phyloP scores from a whole-genome alignment of 176 grass and related monocot genomes.

The Neostapfia colusana region DNA sequence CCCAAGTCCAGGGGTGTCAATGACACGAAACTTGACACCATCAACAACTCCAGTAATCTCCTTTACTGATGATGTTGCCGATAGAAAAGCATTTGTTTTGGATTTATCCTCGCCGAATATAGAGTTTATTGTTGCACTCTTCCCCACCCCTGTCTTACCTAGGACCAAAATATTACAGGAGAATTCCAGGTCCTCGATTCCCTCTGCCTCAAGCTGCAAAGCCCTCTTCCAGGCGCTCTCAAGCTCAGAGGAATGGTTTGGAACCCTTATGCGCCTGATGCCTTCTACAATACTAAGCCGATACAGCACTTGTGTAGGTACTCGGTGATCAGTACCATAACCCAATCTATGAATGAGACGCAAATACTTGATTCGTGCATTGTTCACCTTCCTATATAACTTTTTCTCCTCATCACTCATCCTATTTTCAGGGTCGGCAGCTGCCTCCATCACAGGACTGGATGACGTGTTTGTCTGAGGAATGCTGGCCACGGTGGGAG shows the following conservation, averaged over 20 bases:
- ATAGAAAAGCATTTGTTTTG: conserved; percentile 65
- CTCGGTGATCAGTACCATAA: conserved; percentile 58
- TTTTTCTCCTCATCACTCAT: conserved; percentile 80
- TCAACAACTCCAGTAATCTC: conserved; percentile 66
- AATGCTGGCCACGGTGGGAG: conserved; percentile 26
- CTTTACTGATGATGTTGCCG: conserved; percentile 52
- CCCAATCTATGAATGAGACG: conserved; percentile 66
- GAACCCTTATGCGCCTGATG: conserved; percentile 50
- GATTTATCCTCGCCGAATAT: conserved; percentile 78
- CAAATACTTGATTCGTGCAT: conserved; percentile 60
- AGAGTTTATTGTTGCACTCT: conserved; percentile 94
- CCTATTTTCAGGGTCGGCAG: conserved; percentile 45
- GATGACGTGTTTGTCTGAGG: conserved; percentile 4
- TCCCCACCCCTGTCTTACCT: conserved; percentile 87
- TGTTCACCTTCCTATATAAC: conserved; percentile 68
- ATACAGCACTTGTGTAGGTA: conserved; percentile 68
- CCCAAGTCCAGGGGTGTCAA: conserved; percentile 89
- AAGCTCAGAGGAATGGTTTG: conserved; percentile 47
- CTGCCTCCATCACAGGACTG: conserved; percentile 32
- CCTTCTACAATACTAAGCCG: conserved; percentile 68
- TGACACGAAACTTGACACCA: conserved; percentile 70
- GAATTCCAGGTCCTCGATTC: conserved; percentile 65
- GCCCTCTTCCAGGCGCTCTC: conserved; percentile 79
- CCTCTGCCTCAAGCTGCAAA: conserved; percentile 61
- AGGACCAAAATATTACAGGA: conserved; percentile 83